phyloP scores from a whole-genome alignment of 768 basidiomycete species.

The Omphalotus guepiniiformis region DNA sequence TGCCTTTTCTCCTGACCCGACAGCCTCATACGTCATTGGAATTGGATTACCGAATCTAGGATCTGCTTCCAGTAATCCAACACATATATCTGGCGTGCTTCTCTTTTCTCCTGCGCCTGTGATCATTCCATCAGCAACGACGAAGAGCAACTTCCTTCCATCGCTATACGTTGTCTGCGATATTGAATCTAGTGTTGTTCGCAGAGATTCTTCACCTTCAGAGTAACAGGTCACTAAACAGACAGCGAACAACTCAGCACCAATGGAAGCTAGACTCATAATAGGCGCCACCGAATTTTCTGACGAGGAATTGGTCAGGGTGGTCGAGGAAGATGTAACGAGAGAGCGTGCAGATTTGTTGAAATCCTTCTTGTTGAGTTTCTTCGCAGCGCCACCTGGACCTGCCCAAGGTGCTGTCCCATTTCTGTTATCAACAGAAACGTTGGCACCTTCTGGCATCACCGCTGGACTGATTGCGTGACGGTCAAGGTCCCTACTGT shows the following conservation, averaged over 20 bases:
- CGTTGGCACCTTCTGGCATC: conserved; percentile 93
- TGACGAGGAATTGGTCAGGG: conserved; percentile 41
- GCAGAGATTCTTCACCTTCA: conserved; percentile 90
- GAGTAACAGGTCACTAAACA: conserved; percentile 98
- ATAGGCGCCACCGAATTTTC: conserved; percentile 49
- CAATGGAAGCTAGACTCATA: conserved; percentile 87
- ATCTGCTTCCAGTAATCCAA: conserved; percentile 86
- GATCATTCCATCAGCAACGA: conserved; percentile 98
- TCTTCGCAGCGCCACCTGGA: conserved; percentile 45
- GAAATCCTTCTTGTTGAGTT: conserved; percentile 38
- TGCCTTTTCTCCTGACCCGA: conserved; percentile 84
- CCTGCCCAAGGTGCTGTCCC: conserved; percentile 96
- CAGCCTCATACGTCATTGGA: conserved; percentile 90
- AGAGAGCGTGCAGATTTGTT: conserved; percentile 46
- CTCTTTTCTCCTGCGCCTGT: conserved; percentile 94
- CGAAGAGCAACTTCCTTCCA: conserved; percentile 84
- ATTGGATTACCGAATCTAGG: conserved; percentile 93
- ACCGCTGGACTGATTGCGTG: conserved; percentile 92
- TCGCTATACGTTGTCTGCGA: conserved; percentile 90
- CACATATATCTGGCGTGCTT: conserved; percentile 96
- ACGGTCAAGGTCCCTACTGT: conserved; percentile 65
- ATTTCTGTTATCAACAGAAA: conserved; percentile 85
- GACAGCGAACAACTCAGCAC: conserved; percentile 90
- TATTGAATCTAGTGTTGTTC: conserved; percentile 91
- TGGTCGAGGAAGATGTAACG: conserved; percentile 50